Evolutionary conservation across 345 rosid genomes (phyloP), one percentile per base, ranked within the genome.

Genomic region (Syzygium jambos): DNA sequence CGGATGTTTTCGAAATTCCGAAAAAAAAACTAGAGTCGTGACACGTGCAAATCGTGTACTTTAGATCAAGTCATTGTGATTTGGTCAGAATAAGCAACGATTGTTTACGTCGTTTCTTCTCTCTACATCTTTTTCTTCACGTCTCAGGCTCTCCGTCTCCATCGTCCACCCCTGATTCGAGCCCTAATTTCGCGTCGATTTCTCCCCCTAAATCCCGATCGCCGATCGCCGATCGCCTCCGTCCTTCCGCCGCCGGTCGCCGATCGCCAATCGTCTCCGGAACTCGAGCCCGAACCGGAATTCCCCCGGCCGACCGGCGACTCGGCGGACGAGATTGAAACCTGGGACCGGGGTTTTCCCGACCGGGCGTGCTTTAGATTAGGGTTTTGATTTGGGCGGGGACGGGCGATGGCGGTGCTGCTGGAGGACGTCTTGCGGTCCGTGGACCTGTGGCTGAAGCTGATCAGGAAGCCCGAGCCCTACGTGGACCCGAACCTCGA

Each of bases 401-500:
- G 12, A 12, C 12, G 30, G n/a, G 51, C 59, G 21, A 97, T 97
- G 99, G 90, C 95, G 51, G 54, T 94, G 90, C 84, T 93, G 88
- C 52, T 96, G 84, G 98, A 95, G 87, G 98, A 97, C 38, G 92
- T 97, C 51, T 92, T 94, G 82, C 91, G 92, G 80, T 95, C 98
- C 41, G 91, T 97, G 55, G 99, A 97, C 90, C 90, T 91, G 56
- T 95, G 94, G 95, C 88, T 97, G 84, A 95, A 87, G 90, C 88
- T 94, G 89, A 91, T 90, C 4, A 92, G 88, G 86, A 90, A 90
- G 51, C 94, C 94, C 49, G 93, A 95, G 51, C 95, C 98, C 4
- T 94, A 90, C 61, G 93, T 94, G 14, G 98, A 97, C 85, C 98
- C 98, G 34, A 90, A 89, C 88, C 94, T 97, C 65, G 98, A 97